Base-by-base conservation (phyloP, 2,329 filamentous ascomycete species). In the Orbilia oligospora region DNA sequence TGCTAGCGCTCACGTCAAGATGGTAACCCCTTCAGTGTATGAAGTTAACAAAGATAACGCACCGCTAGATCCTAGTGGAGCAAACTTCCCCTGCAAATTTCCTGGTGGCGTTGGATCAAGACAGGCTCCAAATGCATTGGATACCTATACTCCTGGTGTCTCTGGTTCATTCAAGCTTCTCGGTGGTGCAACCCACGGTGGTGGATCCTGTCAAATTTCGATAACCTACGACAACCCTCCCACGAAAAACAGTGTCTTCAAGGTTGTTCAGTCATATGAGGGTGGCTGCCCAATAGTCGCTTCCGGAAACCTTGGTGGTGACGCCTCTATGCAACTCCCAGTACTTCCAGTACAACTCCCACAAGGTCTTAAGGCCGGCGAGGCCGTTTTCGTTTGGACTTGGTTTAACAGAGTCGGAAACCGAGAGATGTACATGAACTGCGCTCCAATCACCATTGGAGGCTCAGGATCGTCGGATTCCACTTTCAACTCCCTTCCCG, bases 371-470 rank as follows among this genome's bases (percentile, higher is more conserved):
- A 89, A 91, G 8, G 86, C 90, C 0, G 96, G 95, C 3, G 88
- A 94, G 48, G 94, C 92, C 27, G 92, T 91, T 0, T 87, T 98
- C 4, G 93, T 93, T 0, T 98, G 94, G 94, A 93, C 93, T 0
- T 98, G 96, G 96, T 90, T 97, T 85, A 98, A 98, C 85, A 92
- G 91, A 76, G 83, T 97, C 9, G 96, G 96, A 1, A 97, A 97
- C 86, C 91, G 94, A 0, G 96, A 98, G 84, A 93, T 97, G 88
- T 97, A 98, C 88, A 97, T 97, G 94, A 97, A 97, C 88, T 99
- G 95, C 82, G 93, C 92, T 0, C 90, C 93, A 0, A 84, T 97
- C 58, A 88, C 87, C 0, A 87, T 98, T 24, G 85, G 85, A 0
- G 88, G 88, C 66, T 84, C 84, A 51, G 82, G 89, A 71, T 75